Evolutionary conservation across 2,329 filamentous ascomycete genomes (phyloP).

Genomic region (Colletotrichum brevisporum): DNA sequence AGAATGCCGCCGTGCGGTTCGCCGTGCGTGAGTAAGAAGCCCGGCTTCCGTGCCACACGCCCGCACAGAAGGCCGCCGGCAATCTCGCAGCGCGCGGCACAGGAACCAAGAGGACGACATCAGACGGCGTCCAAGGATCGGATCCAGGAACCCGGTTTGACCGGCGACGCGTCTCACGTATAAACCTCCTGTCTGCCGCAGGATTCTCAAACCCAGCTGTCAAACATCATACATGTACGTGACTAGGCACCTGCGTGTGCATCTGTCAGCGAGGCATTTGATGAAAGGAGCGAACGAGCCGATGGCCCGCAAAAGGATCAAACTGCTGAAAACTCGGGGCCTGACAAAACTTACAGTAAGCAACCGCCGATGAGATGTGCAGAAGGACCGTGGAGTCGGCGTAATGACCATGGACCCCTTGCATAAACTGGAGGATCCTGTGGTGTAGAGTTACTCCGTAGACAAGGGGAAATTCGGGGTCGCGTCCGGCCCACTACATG

Average conservation of each 20-base stretch:
- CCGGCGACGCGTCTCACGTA: not conserved
- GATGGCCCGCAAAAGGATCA: not conserved
- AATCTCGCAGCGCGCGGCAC: not conserved
- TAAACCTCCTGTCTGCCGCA: constrained; percentile 5
- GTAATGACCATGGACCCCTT: no score
- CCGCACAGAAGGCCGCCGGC: constrained; percentile 1
- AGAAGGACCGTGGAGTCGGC: constrained; percentile 1
- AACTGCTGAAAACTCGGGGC: not conserved
- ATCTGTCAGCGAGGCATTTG: not conserved
- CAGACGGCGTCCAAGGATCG: not conserved
- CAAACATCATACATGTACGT: no score
- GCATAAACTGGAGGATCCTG: no score
- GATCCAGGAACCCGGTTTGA: constrained; percentile 14
- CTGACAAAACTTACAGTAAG: constrained; percentile 23
- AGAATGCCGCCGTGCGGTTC: no score
- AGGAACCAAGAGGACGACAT: not conserved
- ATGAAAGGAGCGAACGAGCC: not conserved
- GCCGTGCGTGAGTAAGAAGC: no score
- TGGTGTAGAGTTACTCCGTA: no score
- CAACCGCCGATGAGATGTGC: not conserved
- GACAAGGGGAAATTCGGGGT: constrained; percentile 4
- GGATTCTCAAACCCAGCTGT: not conserved
- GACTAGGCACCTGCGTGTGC: no score
- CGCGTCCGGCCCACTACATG: not conserved
- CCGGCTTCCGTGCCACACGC: constrained; percentile 6